phyloP scores from a whole-genome alignment of 192 early-diverging fungal species.

The Umbelopsis sp. region DNA sequence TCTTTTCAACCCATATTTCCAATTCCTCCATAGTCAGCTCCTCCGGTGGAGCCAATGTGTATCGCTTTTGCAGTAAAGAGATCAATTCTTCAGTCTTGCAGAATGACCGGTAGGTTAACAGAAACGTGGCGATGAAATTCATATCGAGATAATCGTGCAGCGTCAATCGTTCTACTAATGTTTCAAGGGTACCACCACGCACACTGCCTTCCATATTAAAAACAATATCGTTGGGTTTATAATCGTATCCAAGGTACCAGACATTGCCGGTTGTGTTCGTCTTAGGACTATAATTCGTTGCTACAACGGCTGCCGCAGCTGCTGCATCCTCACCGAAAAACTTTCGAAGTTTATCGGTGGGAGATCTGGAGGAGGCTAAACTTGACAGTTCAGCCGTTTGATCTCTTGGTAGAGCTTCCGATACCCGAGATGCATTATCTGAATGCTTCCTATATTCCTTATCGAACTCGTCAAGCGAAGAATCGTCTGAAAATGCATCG shows the following conservation, averaged over 20 bases:
- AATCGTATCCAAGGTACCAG: conserved; percentile 89
- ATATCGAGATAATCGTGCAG: conserved; percentile 84
- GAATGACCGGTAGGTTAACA: conserved; percentile 96
- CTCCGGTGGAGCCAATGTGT: conserved; percentile 72
- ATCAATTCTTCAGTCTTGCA: conserved; percentile 82
- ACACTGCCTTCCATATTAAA: conserved; percentile 86
- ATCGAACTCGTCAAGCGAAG: neutral
- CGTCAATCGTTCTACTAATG: conserved; percentile 88
- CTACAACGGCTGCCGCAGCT: conserved; percentile 17
- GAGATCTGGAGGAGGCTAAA: conserved; percentile 16
- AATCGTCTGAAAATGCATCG: neutral
- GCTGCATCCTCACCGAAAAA: conserved; percentile 56
- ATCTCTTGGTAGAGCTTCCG: neutral
- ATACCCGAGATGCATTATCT: neutral
- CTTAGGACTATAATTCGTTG: conserved; percentile 12
- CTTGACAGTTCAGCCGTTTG: conserved; percentile 14
- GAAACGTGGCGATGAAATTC: conserved; percentile 84
- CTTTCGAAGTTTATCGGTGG: conserved; percentile 47
- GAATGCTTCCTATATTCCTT: neutral
- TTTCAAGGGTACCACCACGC: conserved; percentile 86
- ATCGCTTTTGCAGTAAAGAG: conserved; percentile 75
- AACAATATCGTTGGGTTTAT: conserved; percentile 72
- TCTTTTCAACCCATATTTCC: conserved; percentile 84
- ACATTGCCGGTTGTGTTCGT: conserved; percentile 40
- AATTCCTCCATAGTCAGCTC: conserved; percentile 70